These are phyloP conservation scores for Prunus mongolica DNA, from an alignment of 306 rosid genomes.

Conservation along the genomic window DNA sequence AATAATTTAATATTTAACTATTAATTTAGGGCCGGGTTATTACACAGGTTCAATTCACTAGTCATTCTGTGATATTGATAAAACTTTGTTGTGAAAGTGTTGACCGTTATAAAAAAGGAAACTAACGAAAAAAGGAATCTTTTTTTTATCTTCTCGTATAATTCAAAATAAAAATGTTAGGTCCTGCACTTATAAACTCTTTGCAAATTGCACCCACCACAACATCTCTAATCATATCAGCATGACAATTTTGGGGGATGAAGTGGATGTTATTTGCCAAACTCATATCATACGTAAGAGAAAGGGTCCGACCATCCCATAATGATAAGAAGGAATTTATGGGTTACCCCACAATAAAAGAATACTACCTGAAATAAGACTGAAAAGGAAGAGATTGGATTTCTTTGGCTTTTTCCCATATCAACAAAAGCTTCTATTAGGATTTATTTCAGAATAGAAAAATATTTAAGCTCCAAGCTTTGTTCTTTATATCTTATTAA, in stretches of 20 bases:
- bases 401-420: conserved; percentile 36
- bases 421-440: conserved; percentile 33
- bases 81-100: too few species aligned
- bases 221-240: conserved; percentile 32
- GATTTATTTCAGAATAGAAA: conserved; percentile 23
- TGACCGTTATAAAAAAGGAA: too few species aligned
- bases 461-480: conserved; percentile 21
- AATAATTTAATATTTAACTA: too few species aligned
- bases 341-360: conserved; percentile 37
- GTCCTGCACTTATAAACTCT: not conserved
- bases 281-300: conserved; percentile 23
- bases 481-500: conserved; percentile 20
- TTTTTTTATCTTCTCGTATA: too few species aligned
- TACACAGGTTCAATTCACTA: too few species aligned
- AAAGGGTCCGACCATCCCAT: conserved; percentile 37
- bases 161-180: too few species aligned
- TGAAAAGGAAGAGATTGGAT: conserved; percentile 47
- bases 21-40: too few species aligned
- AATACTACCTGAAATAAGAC: conserved; percentile 34
- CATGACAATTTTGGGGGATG: conserved; percentile 31
- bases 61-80: rapidly evolving
- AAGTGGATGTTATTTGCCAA: conserved; percentile 13
- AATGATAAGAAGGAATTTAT: conserved; percentile 44
- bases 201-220: conserved; percentile 29
- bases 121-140: too few species aligned